These are phyloP conservation scores for Tulasnella calospora DNA, from an alignment of 768 basidiomycete species.

Conservation along the genomic window DNA sequence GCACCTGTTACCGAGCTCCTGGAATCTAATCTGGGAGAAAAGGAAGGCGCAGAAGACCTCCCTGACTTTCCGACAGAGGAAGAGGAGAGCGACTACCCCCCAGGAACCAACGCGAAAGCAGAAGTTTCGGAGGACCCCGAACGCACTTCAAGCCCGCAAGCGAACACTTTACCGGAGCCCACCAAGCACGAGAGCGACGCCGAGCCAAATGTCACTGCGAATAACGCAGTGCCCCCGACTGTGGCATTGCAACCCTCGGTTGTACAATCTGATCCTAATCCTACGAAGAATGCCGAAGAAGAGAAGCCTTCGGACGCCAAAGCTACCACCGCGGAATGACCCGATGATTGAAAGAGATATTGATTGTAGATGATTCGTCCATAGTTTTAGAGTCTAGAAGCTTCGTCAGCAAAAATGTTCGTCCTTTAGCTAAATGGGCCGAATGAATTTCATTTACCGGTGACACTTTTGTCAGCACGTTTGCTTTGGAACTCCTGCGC, in stretches of 20 bases:
- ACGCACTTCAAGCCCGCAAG: neutral
- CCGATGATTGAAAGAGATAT: neutral
- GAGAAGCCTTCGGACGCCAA: neutral
- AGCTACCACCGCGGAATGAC: neutral
- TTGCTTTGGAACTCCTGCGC: too few species aligned
- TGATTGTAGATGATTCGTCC: neutral
- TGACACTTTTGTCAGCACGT: too few species aligned
- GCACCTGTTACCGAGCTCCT: neutral
- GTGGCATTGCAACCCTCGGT: too few species aligned
- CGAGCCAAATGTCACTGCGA: too few species aligned
- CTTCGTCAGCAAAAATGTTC: too few species aligned
- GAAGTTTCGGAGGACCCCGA: neutral
- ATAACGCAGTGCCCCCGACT: too few species aligned
- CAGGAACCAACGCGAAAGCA: neutral
- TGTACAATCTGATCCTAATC: too few species aligned
- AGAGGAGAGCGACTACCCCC: neutral
- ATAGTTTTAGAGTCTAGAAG: neutral
- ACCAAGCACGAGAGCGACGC: neutral
- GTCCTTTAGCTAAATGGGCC: too few species aligned
- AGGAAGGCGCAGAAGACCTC: neutral
- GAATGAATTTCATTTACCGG: too few species aligned
- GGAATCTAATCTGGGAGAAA: neutral
- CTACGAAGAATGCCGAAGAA: neutral
- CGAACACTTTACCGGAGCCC: neutral
- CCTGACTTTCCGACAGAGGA: neutral